Evolutionary conservation across 1,139 yeast species (phyloP), one percentile per base, ranked within the genome.

Genomic region (Torulaspora pretoriensis): DNA sequence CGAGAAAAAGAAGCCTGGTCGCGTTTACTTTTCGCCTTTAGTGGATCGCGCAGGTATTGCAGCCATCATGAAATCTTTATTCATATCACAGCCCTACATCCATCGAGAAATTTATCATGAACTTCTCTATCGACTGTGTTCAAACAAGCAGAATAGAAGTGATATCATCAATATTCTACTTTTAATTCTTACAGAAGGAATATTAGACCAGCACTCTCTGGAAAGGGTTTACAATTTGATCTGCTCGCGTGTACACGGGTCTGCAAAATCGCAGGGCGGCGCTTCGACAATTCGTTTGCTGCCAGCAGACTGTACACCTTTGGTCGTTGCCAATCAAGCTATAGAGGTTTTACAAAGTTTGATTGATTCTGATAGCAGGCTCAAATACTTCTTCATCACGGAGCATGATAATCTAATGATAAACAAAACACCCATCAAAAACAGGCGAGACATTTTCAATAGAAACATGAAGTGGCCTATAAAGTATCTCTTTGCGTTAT

Each of bases 41-140:
- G 73, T 87, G 45, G 97, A 90, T 55, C 75, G 80, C 43, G 69
- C 78, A 9, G 96, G 96, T 17, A 78, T 87, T 48, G 82, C 94
- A 5, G 75, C 95, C 0, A 59, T 90, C 34, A 64, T 87, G 42
- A 75, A 90, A 48, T 71, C 87, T 34, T 68, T 88, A 6, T 90
- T 86, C 64, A 73, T 84, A 14, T 92, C 95, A 1, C 86, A 83
- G 53, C 74, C 83, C 2, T 76, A 78, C 47, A 72, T 71, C 47
- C 83, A 83, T 43, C 70, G 94, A 42, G 89, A 81, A 49, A 68
- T 74, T 8, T 71, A 87, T 41, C 83, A 83, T 60, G 82, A 81
- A 45, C 69, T 92, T 4, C 71, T 89, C 48, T 78, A 78, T 27
- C 79, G 77, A 49, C 64, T 89, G 48, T 85, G 95, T 59, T 75